These are phyloP conservation scores for Microcyclospora tardicrescens DNA, from an alignment of 2,329 filamentous ascomycete species.

Conservation along the genomic window DNA sequence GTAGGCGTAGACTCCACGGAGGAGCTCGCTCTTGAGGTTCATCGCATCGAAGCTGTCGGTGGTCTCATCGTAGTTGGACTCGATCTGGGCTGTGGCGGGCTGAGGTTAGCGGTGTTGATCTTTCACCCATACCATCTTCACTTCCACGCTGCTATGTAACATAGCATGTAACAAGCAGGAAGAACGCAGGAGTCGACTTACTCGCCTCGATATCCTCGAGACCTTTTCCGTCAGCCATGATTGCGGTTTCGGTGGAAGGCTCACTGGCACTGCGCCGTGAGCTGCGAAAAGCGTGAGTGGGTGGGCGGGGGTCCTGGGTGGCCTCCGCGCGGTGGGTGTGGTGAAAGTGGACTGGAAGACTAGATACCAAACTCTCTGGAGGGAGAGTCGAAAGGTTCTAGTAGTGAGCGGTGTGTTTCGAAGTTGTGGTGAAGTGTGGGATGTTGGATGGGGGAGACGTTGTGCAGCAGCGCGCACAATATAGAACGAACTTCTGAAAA, in stretches of 20 bases:
- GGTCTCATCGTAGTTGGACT: conserved; percentile 99
- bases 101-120: conserved; percentile 9
- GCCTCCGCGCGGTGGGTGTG: conserved; percentile 25
- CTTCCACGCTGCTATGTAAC: background rate
- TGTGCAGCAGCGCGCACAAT: conserved; percentile 5
- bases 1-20: conserved; percentile 98
- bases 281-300: conserved; percentile 32
- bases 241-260: conserved; percentile 47
- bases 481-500: too few species aligned
- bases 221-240: conserved; percentile 97
- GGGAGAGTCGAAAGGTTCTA: conserved; percentile 33
- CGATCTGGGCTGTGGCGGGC: conserved; percentile 68
- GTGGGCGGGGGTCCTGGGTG: conserved; percentile 27
- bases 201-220: conserved; percentile 95
- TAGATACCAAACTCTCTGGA: conserved; percentile 36
- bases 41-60: conserved; percentile 99
- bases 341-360: conserved; percentile 19
- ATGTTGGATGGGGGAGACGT: conserved; percentile 17
- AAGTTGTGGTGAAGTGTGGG: conserved; percentile 12
- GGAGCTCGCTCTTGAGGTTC: conserved; percentile 92
- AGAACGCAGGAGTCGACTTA: conserved; percentile 39
- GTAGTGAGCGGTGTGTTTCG: conserved; percentile 15
- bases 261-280: conserved; percentile 68
- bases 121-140: background rate
- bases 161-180: background rate